Evolutionary conservation across 1,284 basidiomycete genomes (phyloP), one percentile per base, ranked within the genome.

Genomic region (Ceratorhiza oryzae-sativae): DNA sequence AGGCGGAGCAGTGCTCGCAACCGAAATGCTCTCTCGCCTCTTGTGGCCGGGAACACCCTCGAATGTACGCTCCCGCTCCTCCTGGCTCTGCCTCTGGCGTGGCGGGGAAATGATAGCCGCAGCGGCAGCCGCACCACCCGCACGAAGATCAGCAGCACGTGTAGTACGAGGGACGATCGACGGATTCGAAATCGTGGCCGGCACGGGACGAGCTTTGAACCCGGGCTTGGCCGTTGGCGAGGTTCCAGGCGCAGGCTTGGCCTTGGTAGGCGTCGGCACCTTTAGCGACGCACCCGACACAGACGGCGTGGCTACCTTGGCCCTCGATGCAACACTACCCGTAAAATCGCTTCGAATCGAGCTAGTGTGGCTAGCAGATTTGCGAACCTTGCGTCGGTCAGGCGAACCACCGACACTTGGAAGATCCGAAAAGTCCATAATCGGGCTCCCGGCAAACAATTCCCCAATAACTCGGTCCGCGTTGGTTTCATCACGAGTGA

Each of bases 121-220:
- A 27, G 81, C 81, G 68, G 81, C 79, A 4, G 93, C 87, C 3
- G 95, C 84, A 3, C 36, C 39, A 23, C 90, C 88, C 0, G 94
- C 91, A 0, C 92, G 88, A 56, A 56, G 53, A 34, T 56, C 53
- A 36, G 53, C 53, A 13, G 53, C 8, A 70, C 88, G 88, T 8
- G 91, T 90, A 72, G 88, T 88, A 45, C 93, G 88, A 0, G 94
- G 94, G 27, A 88, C 83, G 73, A 93, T 92, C 74, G 88, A 85
- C 0, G 93, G 91, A 18, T 82, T 79, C 2, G 78, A 79, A 75
- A 85, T 85, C 0, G 90, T 88, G 6, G 84, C 75, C 0, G 93
- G 93, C 0, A 92, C 77, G 0, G 85, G 79, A n/a, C 92, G 88
- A 4, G 93, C 93, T 62, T 84, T 86, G 83, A 94, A 94, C 84